Conservation (phyloP, 805 yeast genomes). For the Wickerhamiella occidentalis region DNA sequence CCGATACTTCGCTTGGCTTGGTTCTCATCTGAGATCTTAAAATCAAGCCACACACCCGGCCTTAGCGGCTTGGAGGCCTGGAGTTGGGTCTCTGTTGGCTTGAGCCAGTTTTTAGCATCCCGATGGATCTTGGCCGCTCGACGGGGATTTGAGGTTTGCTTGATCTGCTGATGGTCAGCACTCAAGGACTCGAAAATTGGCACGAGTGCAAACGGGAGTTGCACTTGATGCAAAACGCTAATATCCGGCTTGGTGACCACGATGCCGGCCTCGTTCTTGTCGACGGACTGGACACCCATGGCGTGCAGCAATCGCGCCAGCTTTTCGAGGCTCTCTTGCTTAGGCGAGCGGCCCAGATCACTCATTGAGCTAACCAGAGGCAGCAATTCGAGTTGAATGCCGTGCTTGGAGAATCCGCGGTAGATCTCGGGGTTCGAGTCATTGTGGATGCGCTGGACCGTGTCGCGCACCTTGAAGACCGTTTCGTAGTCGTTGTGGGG, state of each 20-base stretch:
- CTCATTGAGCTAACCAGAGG: conserved; percentile 2
- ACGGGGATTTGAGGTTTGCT: background rate
- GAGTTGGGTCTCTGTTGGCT: background rate
- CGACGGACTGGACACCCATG: background rate
- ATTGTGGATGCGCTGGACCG: background rate
- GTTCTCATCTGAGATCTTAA: conserved; percentile 10
- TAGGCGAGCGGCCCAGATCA: background rate
- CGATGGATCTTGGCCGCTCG: background rate
- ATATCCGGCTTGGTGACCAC: background rate
- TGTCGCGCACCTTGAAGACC: background rate
- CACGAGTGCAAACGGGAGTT: background rate
- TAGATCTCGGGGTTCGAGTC: background rate
- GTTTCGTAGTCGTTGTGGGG: conserved; percentile 3
- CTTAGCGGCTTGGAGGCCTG: background rate
- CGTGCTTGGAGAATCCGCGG: background rate
- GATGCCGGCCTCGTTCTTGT: background rate
- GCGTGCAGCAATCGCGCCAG: background rate
- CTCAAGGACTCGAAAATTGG: background rate
- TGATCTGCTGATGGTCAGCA: background rate
- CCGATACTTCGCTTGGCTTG: conserved; percentile 11
- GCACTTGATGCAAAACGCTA: background rate
- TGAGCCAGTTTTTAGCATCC: conserved; percentile 4
- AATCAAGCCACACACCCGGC: conserved; percentile 11
- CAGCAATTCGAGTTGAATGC: background rate
- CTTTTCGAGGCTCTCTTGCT: background rate